phyloP scores from a whole-genome alignment of 176 grass and related monocot species.

The Oryza meyeriana region DNA sequence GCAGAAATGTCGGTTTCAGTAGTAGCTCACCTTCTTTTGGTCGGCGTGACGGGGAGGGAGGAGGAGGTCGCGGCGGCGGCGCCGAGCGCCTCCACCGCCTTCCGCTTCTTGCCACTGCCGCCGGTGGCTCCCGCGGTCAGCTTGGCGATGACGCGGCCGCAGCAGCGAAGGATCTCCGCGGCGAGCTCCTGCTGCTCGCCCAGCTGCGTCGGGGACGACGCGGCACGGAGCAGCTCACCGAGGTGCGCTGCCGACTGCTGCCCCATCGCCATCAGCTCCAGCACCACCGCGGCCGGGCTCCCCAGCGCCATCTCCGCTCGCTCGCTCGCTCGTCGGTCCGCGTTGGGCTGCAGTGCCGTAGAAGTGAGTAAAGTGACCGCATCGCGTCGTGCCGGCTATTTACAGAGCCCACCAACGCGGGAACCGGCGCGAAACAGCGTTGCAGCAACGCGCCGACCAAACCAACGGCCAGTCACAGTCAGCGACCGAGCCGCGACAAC shows the following conservation, averaged over 20 bases:
- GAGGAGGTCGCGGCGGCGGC: neutral
- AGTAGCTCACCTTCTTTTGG: constrained; percentile 22
- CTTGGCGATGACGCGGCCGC: constrained; percentile 36
- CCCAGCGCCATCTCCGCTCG: constrained; percentile 19
- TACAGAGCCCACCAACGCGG: neutral
- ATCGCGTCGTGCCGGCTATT: neutral
- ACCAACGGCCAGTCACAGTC: neutral
- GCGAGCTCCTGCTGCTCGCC: constrained; percentile 33
- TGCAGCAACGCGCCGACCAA: neutral
- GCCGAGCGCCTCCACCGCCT: neutral
- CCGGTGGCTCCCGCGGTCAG: neutral
- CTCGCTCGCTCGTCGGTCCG: no score
- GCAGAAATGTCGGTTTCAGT: neutral
- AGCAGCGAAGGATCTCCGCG: constrained; percentile 47
- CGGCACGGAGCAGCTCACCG: constrained; percentile 21
- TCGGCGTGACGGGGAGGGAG: neutral
- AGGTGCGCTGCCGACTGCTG: constrained; percentile 43
- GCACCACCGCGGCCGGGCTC: constrained; percentile 24
- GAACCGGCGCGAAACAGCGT: neutral
- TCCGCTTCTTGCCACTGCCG: constrained; percentile 21
- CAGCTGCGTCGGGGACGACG: neutral
- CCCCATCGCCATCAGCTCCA: constrained; percentile 53
- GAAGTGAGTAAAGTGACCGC: neutral
- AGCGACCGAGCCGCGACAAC: neutral
- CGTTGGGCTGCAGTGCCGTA: no score